These are phyloP conservation scores for Cadophora sp. DNA, from an alignment of 2,329 filamentous ascomycete genomes.

Conservation along the genomic window DNA sequence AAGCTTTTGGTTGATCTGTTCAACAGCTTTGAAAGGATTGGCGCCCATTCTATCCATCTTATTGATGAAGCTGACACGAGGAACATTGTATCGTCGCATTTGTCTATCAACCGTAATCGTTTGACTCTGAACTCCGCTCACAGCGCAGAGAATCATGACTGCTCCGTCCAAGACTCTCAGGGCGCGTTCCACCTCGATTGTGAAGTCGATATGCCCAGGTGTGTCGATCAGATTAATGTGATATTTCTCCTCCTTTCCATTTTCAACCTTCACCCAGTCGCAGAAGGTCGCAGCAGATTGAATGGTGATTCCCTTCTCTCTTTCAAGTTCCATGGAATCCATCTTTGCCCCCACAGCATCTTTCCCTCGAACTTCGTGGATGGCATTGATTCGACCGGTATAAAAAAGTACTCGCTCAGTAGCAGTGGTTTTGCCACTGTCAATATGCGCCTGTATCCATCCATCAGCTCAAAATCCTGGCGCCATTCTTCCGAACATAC, in stretches of 20 bases:
- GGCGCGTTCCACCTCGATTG: constrained; percentile 96
- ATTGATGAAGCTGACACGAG: constrained; percentile 95
- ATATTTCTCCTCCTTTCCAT: constrained; percentile 87
- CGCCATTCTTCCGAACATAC: constrained; percentile 56
- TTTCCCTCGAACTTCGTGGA: constrained; percentile 95
- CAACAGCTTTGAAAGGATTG: constrained; percentile 96
- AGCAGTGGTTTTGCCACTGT: constrained; percentile 96
- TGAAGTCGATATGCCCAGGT: constrained; percentile 98
- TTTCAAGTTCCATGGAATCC: constrained; percentile 99
- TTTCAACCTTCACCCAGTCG: constrained; percentile 89
- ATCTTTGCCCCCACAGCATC: constrained; percentile 98
- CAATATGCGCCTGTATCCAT: constrained; percentile 81
- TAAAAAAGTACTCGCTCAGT: constrained; percentile 98
- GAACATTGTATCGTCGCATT: constrained; percentile 98
- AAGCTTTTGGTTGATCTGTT: constrained; percentile 97
- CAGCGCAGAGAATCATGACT: constrained; percentile 97
- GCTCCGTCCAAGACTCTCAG: constrained; percentile 94
- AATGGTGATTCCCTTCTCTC: constrained; percentile 98
- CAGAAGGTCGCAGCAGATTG: constrained; percentile 98
- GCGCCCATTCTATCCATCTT: constrained; percentile 99
- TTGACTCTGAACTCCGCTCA: constrained; percentile 96
- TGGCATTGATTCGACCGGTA: constrained; percentile 93
- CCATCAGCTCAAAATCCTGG: background rate
- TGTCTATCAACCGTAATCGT: constrained; percentile 98
- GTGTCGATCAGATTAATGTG: constrained; percentile 99